Conservation (phyloP, 192 early-diverging fungal genomes). For the Entrophospora sp. region DNA sequence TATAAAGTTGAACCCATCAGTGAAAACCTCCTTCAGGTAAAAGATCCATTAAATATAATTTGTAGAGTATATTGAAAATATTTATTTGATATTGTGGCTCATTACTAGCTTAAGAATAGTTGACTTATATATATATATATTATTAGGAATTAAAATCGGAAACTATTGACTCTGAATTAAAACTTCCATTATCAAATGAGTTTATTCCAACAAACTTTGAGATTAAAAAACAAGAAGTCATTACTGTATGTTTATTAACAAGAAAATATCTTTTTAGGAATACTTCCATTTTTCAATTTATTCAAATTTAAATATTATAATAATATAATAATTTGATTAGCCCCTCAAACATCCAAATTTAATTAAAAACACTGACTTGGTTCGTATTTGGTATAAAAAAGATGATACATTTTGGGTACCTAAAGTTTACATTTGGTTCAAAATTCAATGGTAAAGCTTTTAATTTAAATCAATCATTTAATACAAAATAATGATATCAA, state of each 20-base stretch:
- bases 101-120: too few relatives aligned
- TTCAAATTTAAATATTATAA: background rate
- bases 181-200: constrained; percentile 46
- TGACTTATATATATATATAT: background rate
- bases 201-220: constrained; percentile 79
- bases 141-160: constrained; percentile 25
- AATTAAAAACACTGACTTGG: constrained; percentile 42
- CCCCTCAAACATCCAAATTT: constrained; percentile 37
- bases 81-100: too few relatives aligned
- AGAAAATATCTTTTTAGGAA: too few relatives aligned
- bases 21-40: constrained; percentile 36
- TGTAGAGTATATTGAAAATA: background rate
- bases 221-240: constrained; percentile 33
- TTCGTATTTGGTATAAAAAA: constrained; percentile 87
- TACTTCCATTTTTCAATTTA: too few relatives aligned
- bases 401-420: constrained; percentile 91
- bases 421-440: constrained; percentile 64
- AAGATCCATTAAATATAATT: constrained; percentile 8
- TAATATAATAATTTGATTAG: background rate
- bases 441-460: constrained; percentile 26
- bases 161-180: constrained; percentile 22
- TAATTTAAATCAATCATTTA: too few relatives aligned
- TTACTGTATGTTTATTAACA: too few relatives aligned
- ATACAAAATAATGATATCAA: too few relatives aligned
- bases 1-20: constrained; percentile 55